Base-by-base conservation (phyloP, 768 basidiomycete genomes). In the Galerina sulciceps region DNA sequence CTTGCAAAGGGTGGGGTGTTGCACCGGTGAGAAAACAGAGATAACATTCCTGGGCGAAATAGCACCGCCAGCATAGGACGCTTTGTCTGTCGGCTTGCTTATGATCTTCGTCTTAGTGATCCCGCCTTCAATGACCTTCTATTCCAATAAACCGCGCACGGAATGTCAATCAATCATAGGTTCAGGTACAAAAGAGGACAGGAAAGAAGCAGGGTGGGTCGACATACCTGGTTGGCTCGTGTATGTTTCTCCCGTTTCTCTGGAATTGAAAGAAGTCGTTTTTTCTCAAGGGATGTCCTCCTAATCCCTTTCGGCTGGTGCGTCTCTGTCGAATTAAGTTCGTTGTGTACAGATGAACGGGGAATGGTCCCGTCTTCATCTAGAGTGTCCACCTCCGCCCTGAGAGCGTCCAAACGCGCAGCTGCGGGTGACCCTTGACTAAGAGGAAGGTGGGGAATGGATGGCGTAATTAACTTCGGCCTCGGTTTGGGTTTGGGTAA, bases 101-200 rank as follows among this genome's bases (percentile, higher is more conserved):
- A 48, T 38, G 35, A 36, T 46, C 55, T 64, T 65, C 40, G 49
- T 55, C 60, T 73, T 72, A n/a, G 66, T 55, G 41, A 73, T 68
- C 46, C 69, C 68, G 17, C 71, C 72, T 55, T 70, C 68, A 41
- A 66, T 60, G 31, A 71, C 59, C 41, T 63, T 65, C 71, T 68
- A 61, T 58, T 36, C 13, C 20, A 57, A 47, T 43, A 59, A 48
- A 59, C 20, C 36, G 26, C 2, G 26, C 56, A 60, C 53, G 54
- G 41, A 44, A 56, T 55, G 65, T 63, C 61, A 67, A 63, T 66
- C 65, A 67, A 57, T 55, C 34, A 63, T 48, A 40, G 22, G n/a
- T 44, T 60, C 59, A 61, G 57, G 57, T 40, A 61, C 55, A 41
- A 22, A 52, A 37, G 23, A 23, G 23, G 35, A 42, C 18, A 43